Evolutionary conservation across 2,329 filamentous ascomycete genomes (phyloP).

Genomic region (Fusarium papillatum): DNA sequence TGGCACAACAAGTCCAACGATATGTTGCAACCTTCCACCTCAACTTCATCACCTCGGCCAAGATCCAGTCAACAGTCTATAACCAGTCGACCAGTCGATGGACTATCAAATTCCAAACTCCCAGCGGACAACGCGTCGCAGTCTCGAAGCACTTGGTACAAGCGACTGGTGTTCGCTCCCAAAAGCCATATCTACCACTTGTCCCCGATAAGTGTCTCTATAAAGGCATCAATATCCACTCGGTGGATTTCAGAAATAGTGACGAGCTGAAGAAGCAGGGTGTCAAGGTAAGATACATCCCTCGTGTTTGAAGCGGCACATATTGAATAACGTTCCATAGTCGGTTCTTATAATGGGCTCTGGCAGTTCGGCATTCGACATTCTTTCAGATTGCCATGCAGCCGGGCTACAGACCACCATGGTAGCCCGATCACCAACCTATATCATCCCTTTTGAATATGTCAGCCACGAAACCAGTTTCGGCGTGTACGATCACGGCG

Average conservation of each 20-base stretch:
- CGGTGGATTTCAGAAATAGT: conserved; percentile 4
- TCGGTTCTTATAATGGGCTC: conserved; percentile 29
- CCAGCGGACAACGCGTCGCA: background rate
- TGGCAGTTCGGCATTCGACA: conserved; percentile 31
- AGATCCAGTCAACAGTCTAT: conserved; percentile 14
- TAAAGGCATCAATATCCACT: conserved; percentile 27
- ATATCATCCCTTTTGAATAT: conserved; percentile 26
- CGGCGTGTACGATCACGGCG: conserved; percentile 14
- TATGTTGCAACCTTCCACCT: conserved; percentile 21
- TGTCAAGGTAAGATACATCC: conserved; percentile 2
- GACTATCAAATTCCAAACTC: conserved; percentile 6
- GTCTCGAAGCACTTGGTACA: conserved; percentile 24
- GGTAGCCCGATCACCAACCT: conserved; percentile 29
- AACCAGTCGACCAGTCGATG: background rate
- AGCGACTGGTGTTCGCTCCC: conserved; percentile 26
- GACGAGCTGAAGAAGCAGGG: background rate
- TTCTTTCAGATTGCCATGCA: conserved; percentile 23
- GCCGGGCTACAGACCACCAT: conserved; percentile 14
- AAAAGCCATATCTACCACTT: conserved; percentile 17
- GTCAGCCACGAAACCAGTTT: conserved; percentile 19
- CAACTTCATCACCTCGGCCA: conserved; percentile 14
- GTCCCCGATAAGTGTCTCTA: background rate
- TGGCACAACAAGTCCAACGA: conserved; percentile 14
- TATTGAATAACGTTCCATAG: background rate
- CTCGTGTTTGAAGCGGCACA: fast-evolving